Evolutionary conservation across 345 rosid species (phyloP).

Genomic region (Eucalyptus lansdowneana): DNA sequence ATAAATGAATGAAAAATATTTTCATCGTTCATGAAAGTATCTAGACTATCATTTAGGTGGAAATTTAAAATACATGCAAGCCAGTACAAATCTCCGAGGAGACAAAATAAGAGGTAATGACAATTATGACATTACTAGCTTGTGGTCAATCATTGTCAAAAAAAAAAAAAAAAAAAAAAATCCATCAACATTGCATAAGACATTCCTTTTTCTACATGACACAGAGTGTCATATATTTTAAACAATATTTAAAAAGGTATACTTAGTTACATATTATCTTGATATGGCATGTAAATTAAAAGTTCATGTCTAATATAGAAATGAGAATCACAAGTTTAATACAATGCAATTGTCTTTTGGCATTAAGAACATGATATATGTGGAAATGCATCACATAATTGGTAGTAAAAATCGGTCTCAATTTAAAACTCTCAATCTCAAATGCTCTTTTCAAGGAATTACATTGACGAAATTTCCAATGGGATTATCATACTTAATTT

Average conservation of each 20-base stretch:
- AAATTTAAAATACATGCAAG: too few relatives aligned
- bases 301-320: not conserved
- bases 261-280: not conserved
- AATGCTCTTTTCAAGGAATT: not conserved
- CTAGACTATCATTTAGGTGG: too few relatives aligned
- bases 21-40: not conserved
- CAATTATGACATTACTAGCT: not conserved
- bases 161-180: too few relatives aligned
- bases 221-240: too few relatives aligned
- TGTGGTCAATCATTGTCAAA: not conserved
- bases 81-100: too few relatives aligned
- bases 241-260: not conserved
- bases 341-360: not conserved
- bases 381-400: not conserved
- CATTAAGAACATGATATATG: not conserved
- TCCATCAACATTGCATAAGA: fast-evolving
- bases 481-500: not conserved
- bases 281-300: not conserved
- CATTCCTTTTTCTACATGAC: not conserved
- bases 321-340: not conserved
- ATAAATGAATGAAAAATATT: not conserved
- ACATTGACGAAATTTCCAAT: not conserved
- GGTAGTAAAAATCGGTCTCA: not conserved
- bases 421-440: not conserved
- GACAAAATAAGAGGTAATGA: too few relatives aligned